Percentiles rank a stretch among this genome's conserved stretches.
These are phyloP conservation scores for Leccinum uliginosum DNA, from an alignment of 768 basidiomycete genomes.

Conservation along the genomic window DNA sequence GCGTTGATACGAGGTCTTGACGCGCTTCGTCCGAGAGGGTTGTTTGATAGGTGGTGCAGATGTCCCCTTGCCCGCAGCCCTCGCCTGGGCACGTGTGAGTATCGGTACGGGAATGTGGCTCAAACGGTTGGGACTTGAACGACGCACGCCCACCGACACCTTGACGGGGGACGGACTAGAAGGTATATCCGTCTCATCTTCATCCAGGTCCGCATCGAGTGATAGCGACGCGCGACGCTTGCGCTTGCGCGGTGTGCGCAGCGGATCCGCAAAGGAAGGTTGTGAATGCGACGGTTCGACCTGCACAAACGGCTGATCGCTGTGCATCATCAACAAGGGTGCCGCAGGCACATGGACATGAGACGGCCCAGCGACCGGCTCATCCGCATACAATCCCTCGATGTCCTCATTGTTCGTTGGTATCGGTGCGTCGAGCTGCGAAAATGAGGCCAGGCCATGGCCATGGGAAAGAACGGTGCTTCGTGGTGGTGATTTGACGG, in stretches of 20 bases:
- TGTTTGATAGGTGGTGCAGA: neutral
- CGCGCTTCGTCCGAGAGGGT: constrained; percentile 12
- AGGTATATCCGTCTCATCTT: constrained; percentile 6
- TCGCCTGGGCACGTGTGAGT: constrained; percentile 13
- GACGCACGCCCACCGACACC: constrained; percentile 13
- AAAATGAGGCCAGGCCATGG: constrained; percentile 23
- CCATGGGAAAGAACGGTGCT: constrained; percentile 17
- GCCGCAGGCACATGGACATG: constrained; percentile 13
- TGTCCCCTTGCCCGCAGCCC: constrained; percentile 1
- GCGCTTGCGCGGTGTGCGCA: constrained; percentile 31
- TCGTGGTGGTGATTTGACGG: constrained; percentile 18
- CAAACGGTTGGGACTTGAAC: neutral
- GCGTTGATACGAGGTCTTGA: constrained; percentile 16
- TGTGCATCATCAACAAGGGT: constrained; percentile 22
- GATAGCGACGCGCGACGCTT: constrained; percentile 13
- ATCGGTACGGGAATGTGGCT: constrained; percentile 1
- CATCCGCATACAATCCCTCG: constrained; percentile 34
- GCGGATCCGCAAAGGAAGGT: constrained; percentile 19
- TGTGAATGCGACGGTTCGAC: constrained; percentile 8
- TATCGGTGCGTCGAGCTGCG: constrained; percentile 34
- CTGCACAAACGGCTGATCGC: constrained; percentile 14
- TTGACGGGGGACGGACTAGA: constrained; percentile 33
- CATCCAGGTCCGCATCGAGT: constrained; percentile 6
- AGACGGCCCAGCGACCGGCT: constrained; percentile 28
- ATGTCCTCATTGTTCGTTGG: constrained; percentile 31